These are phyloP conservation scores for Chlorophyllum brunneum DNA, from an alignment of 768 basidiomycete species.

Conservation along the genomic window DNA sequence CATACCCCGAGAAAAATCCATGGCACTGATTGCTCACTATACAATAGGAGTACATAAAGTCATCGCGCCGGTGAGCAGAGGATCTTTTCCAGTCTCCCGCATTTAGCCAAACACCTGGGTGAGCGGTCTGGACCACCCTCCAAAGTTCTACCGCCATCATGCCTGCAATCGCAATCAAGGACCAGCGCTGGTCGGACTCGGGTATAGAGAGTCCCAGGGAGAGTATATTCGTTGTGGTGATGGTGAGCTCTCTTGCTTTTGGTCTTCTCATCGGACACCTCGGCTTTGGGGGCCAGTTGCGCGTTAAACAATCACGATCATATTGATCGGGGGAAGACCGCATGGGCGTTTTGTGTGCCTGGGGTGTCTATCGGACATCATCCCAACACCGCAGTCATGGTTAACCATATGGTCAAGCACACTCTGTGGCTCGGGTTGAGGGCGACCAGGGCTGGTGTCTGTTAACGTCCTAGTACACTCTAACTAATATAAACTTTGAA, in stretches of 20 bases:
- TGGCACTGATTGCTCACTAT: not conserved
- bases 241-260: slow-evolving; percentile 31
- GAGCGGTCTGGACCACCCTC: too few species aligned
- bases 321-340: not conserved
- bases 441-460: too few species aligned
- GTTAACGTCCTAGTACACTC: too few species aligned
- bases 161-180: not conserved
- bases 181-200: too few species aligned
- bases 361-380: not conserved
- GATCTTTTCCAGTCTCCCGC: too few species aligned
- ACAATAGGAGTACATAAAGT: not conserved
- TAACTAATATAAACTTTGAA: too few species aligned
- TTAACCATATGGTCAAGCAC: too few species aligned
- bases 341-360: not conserved
- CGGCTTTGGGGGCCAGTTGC: not conserved
- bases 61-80: too few species aligned
- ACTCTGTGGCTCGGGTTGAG: too few species aligned
- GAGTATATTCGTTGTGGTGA: slow-evolving; percentile 40
- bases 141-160: not conserved
- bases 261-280: too few species aligned
- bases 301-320: not conserved
- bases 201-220: not conserved
- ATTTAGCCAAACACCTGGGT: too few species aligned
- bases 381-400: too few species aligned
- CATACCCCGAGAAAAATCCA: slow-evolving; percentile 2